phyloP scores from a whole-genome alignment of 371 early-diverging fungal genomes.

The Rhizopus arrhizus region DNA sequence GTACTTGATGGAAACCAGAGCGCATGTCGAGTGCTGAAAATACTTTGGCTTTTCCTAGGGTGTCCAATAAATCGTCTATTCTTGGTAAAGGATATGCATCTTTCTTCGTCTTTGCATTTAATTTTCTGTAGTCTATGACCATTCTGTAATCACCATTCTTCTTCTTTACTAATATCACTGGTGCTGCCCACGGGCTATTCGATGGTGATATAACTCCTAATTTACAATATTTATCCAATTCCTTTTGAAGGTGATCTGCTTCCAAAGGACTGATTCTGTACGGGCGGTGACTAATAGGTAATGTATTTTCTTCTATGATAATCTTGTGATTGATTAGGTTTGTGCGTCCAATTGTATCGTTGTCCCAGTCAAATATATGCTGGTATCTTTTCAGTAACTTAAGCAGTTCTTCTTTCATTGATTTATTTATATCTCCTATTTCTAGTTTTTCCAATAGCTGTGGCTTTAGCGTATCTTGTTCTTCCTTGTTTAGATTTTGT shows the following conservation, averaged over 20 bases:
- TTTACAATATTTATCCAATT: slow-evolving; percentile 10
- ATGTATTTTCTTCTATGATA: neutral
- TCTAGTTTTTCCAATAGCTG: too few relatives aligned
- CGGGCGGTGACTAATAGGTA: neutral
- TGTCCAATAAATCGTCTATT: slow-evolving; percentile 35
- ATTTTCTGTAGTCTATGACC: slow-evolving; percentile 44
- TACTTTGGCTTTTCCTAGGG: slow-evolving; percentile 24
- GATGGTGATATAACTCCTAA: slow-evolving; percentile 21
- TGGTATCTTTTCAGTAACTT: too few relatives aligned
- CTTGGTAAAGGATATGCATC: slow-evolving; percentile 43
- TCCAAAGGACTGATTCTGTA: neutral
- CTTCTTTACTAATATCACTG: slow-evolving; percentile 54
- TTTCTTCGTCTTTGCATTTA: slow-evolving; percentile 38
- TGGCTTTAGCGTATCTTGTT: too few relatives aligned
- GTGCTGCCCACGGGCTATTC: slow-evolving; percentile 25
- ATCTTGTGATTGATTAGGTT: slow-evolving; percentile 9
- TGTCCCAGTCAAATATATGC: slow-evolving; percentile 8
- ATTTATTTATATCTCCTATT: too few relatives aligned
- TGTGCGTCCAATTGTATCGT: slow-evolving; percentile 5
- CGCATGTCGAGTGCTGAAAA: slow-evolving; percentile 25
- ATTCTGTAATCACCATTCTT: slow-evolving; percentile 43
- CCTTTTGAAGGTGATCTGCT: neutral
- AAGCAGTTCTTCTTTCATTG: too few relatives aligned
- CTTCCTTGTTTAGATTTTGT: too few relatives aligned
- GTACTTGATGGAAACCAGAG: slow-evolving; percentile 12